phyloP scores from a whole-genome alignment of 257 asterid species.

The Cordia subcordata region DNA sequence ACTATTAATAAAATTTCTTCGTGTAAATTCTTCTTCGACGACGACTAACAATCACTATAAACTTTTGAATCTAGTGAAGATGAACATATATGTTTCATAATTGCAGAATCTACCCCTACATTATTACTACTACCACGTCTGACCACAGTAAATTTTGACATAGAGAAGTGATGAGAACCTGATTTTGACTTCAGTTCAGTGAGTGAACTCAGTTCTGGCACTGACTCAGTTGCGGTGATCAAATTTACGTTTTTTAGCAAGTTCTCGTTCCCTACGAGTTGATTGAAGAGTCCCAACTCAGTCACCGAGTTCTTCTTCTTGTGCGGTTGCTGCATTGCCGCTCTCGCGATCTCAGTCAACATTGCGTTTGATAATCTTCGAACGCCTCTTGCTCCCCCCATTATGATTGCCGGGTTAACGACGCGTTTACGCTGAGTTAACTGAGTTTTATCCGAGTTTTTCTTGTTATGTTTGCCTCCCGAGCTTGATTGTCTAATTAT shows the following conservation, averaged over 20 bases:
- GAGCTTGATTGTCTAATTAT: conserved; percentile 8
- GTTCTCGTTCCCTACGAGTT: conserved; percentile 56
- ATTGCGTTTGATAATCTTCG: conserved; percentile 56
- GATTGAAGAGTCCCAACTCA: conserved; percentile 59
- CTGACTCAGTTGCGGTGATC: conserved; percentile 42
- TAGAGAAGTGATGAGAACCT: no score
- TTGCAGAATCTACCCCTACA: conserved; percentile 31
- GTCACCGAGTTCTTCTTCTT: conserved; percentile 53
- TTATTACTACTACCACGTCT: conserved; percentile 57
- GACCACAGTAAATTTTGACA: conserved; percentile 26
- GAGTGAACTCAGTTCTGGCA: conserved; percentile 63
- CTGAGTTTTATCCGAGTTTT: conserved; percentile 29
- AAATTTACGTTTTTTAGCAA: conserved; percentile 52
- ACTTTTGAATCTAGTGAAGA: conserved; percentile 54
- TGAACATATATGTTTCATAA: conserved; percentile 58
- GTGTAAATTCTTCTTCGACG: conserved; percentile 1
- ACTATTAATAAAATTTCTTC: conserved; percentile 2
- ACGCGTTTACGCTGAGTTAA: conserved; percentile 13
- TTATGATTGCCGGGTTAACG: conserved; percentile 46
- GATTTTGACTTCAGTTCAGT: neutral
- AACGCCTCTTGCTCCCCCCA: conserved; percentile 77
- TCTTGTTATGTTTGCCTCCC: conserved; percentile 33
- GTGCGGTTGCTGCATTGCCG: conserved; percentile 37
- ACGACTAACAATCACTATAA: conserved; percentile 62
- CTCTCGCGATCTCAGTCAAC: conserved; percentile 56